phyloP scores from a whole-genome alignment of 331 rosid species.

The Arachis monticola region DNA sequence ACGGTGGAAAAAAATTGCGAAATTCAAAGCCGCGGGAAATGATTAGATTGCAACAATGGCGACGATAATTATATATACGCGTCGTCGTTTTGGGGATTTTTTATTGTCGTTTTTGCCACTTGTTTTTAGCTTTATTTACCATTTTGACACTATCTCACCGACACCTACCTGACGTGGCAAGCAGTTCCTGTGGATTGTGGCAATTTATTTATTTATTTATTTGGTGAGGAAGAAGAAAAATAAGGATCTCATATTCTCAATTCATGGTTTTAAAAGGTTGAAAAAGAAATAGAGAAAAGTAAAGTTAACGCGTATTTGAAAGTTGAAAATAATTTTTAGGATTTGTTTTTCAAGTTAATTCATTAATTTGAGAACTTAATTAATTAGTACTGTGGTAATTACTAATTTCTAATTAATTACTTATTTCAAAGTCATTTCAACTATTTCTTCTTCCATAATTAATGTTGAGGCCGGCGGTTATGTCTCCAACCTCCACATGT shows the following conservation, averaged over 20 bases:
- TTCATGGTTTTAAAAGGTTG: too few relatives aligned
- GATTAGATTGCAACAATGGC: neutral
- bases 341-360: too few relatives aligned
- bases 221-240: neutral
- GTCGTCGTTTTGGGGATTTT: neutral
- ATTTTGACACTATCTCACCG: slow-evolving; percentile 32
- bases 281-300: too few relatives aligned
- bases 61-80: slow-evolving; percentile 8
- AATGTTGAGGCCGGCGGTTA: slow-evolving; percentile 25
- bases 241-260: too few relatives aligned
- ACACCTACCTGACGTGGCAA: slow-evolving; percentile 18
- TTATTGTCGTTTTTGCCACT: slow-evolving; percentile 15
- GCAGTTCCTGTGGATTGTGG: neutral
- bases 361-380: too few relatives aligned
- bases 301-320: too few relatives aligned
- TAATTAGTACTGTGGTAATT: too few relatives aligned
- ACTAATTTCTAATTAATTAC: neutral
- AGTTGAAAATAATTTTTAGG: too few relatives aligned
- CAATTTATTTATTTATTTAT: neutral
- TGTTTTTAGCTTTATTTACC: slow-evolving; percentile 21
- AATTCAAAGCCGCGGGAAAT: slow-evolving; percentile 71
- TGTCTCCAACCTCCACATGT: slow-evolving; percentile 14
- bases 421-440: neutral
- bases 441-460: neutral
- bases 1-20: slow-evolving; percentile 46